Evolutionary conservation across 495 filamentous ascomycete species (phyloP), one percentile per base, ranked within the genome.

Genomic region (Cercophora samala): DNA sequence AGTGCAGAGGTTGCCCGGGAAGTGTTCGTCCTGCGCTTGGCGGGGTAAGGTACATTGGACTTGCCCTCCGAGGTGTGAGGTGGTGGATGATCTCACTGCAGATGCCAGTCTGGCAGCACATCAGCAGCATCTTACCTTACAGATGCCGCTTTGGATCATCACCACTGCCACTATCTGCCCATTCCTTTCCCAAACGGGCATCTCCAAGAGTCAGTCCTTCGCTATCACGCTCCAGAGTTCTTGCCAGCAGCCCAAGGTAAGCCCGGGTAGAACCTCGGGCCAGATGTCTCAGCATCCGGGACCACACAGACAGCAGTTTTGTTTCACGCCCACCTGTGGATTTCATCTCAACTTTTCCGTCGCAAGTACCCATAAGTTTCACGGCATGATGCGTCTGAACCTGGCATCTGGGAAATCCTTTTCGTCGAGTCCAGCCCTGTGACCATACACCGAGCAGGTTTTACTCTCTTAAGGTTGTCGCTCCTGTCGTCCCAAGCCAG

Each of bases 271-370:
- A 46, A 46, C 37, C 37, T 18, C 26, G 60, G 29, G 25, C 32
- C n/a, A 29, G 58, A 18, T 60, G 58, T 60, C 58, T 29, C 24
- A 46, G 11, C 37, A 46, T 46, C 37, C 37, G 13, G 37, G 37
- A 46, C 22, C 19, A 56, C 54, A 56, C 58, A 24, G 24, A 62
- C 60, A 29, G 29, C 5, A 6, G 60, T 62, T 62, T 62, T 18
- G 60, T 62, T 62, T 62, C 29, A 62, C 21, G 18, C 25, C 60
- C 60, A 37, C 18, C 32, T 46, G 37, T 29, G 32, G 60, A 62
- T 37, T 42, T 19, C 60, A 19, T 37, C 60, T 13, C 26, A 37
- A 37, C 60, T 62, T n/a, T n/a, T 62, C 24, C 58, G 19, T 21
- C 18, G 5, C 54, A 21, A 56, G 3, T 9, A 26, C 23, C 17